Percentiles rank a stretch among this genome's conserved stretches.
phyloP scores from a whole-genome alignment of 257 asterid species.

The Petunia secreta region DNA sequence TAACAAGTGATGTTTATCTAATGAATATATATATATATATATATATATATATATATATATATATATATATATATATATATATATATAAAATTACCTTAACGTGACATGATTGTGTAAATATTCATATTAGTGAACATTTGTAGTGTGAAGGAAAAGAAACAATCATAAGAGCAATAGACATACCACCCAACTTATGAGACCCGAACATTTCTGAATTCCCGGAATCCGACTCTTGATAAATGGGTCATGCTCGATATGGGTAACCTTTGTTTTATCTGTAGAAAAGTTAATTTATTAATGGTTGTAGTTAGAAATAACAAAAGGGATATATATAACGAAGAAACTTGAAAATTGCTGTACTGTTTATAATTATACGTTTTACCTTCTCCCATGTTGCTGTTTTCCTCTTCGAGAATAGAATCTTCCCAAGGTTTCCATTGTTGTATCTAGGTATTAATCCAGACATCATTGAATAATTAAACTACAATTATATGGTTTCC shows the following conservation, averaged over 20 bases:
- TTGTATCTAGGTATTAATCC: too few relatives aligned
- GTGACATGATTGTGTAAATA: too few relatives aligned
- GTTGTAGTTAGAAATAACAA: not conserved
- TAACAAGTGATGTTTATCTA: too few relatives aligned
- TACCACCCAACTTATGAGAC: slow-evolving; percentile 61
- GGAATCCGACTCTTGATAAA: slow-evolving; percentile 46
- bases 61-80: too few relatives aligned
- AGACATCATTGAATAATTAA: too few relatives aligned
- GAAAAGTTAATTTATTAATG: not conserved
- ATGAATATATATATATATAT: too few relatives aligned
- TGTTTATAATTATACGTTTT: too few relatives aligned
- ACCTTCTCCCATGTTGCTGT: not conserved
- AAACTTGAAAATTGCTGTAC: not conserved
- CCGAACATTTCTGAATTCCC: slow-evolving; percentile 37
- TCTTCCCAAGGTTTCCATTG: slow-evolving; percentile 6
- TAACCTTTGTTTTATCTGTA: slow-evolving; percentile 45
- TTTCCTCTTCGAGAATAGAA: slow-evolving; percentile 14
- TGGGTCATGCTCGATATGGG: slow-evolving; percentile 48
- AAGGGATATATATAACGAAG: not conserved
- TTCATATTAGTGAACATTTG: too few relatives aligned
- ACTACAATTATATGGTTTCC: too few relatives aligned
- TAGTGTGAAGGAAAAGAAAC: too few relatives aligned
- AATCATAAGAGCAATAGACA: slow-evolving; percentile 23
- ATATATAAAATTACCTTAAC: too few relatives aligned
- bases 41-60: too few relatives aligned